These are phyloP conservation scores for Zea mays DNA, from an alignment of 176 grass and related monocot genomes.

Conservation along the genomic window DNA sequence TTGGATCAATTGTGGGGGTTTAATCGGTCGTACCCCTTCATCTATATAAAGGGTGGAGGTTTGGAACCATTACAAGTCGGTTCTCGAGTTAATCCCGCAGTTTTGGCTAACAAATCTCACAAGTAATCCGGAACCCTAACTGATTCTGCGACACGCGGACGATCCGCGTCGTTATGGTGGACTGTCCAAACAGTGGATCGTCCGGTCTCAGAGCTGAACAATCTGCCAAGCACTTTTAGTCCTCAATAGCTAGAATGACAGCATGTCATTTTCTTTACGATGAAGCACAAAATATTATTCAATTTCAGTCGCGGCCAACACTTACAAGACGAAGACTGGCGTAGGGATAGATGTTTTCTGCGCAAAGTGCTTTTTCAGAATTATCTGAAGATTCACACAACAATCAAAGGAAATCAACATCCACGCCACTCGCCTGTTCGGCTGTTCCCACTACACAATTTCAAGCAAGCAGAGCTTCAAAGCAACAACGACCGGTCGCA, in stretches of 20 bases:
- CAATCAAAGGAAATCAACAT: neutral
- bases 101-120: too few relatives aligned
- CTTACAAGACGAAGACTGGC: neutral
- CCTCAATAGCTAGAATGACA: neutral
- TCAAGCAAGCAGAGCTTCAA: neutral
- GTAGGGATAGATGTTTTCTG: neutral
- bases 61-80: too few relatives aligned
- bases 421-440: neutral
- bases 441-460: neutral
- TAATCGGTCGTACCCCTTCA: too few relatives aligned
- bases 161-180: too few relatives aligned
- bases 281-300: neutral
- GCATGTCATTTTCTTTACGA: neutral
- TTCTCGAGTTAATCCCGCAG: too few relatives aligned
- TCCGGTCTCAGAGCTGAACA: too few relatives aligned
- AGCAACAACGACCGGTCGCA: neutral
- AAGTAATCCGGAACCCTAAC: too few relatives aligned
- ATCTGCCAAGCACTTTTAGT: neutral
- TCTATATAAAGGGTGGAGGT: too few relatives aligned
- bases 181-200: too few relatives aligned
- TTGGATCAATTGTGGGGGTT: too few relatives aligned
- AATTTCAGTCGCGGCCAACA: neutral
- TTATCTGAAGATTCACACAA: neutral
- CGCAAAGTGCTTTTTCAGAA: neutral
- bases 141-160: too few relatives aligned